Conservation (phyloP, 2,329 filamentous ascomycete genomes). For the Hortaea sp. region DNA sequence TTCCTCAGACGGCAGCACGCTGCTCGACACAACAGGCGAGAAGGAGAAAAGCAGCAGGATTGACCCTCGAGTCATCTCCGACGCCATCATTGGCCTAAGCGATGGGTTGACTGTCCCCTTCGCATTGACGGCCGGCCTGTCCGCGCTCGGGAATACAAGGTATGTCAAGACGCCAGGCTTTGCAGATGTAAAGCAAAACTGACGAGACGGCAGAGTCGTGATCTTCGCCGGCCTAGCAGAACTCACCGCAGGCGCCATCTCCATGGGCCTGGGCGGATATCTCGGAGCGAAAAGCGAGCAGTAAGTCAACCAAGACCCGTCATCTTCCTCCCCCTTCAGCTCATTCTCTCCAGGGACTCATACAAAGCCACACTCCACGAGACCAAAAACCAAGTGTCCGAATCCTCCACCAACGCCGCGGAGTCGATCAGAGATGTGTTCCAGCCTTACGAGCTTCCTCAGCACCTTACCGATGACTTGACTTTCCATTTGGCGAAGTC, state of each 20-base stretch:
- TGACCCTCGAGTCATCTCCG: conserved; percentile 35
- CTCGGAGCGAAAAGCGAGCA: conserved; percentile 38
- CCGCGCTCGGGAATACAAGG: conserved; percentile 33
- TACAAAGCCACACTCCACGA: conserved; percentile 35
- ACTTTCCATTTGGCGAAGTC: conserved; percentile 10
- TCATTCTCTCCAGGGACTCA: conserved; percentile 27
- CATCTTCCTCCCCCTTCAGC: not conserved
- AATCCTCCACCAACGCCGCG: conserved; percentile 26
- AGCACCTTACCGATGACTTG: conserved; percentile 10
- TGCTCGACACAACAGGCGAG: conserved; percentile 4
- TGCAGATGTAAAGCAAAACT: not conserved
- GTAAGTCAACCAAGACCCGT: not conserved
- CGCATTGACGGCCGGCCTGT: conserved; percentile 64
- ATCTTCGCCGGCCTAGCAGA: conserved; percentile 30
- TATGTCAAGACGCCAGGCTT: not conserved
- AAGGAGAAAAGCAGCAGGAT: conserved; percentile 3
- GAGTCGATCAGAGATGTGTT: conserved; percentile 33
- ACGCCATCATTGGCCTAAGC: conserved; percentile 65
- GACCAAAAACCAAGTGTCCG: conserved; percentile 28
- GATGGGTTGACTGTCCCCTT: conserved; percentile 74
- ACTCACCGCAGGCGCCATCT: conserved; percentile 28
- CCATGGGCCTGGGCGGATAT: conserved; percentile 32
- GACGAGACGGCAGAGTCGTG: conserved; percentile 14
- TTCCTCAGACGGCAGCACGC: conserved; percentile 8
- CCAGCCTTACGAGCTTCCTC: conserved; percentile 29